Conservation (phyloP, 2,329 filamentous ascomycete genomes). For the Exophiala sideris region DNA sequence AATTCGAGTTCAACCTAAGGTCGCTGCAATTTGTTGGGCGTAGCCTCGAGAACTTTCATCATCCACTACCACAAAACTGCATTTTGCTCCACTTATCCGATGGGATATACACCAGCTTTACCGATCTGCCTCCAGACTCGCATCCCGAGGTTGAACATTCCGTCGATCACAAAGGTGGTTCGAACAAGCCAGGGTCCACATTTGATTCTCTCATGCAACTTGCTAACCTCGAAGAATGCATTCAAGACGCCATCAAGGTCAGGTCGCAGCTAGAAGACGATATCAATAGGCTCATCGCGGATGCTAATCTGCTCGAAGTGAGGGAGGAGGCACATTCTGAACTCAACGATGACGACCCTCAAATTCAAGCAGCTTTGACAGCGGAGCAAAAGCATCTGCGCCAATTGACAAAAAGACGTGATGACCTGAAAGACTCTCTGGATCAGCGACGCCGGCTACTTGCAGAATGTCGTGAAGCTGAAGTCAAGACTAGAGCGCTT, state of each 20-base stretch:
- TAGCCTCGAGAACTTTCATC: slow-evolving; percentile 60
- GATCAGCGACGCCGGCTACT: slow-evolving; percentile 28
- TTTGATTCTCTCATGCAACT: slow-evolving; percentile 87
- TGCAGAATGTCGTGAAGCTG: slow-evolving; percentile 8
- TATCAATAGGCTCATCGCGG: slow-evolving; percentile 54
- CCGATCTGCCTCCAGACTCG: slow-evolving; percentile 57
- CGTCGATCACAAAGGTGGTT: slow-evolving; percentile 16
- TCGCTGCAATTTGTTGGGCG: slow-evolving; percentile 75
- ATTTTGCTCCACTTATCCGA: slow-evolving; percentile 82
- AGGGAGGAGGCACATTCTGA: slow-evolving; percentile 38
- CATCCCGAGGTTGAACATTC: slow-evolving; percentile 7
- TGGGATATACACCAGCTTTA: slow-evolving; percentile 75
- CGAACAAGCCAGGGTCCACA: slow-evolving; percentile 58
- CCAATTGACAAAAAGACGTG: slow-evolving; percentile 32
- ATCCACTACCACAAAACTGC: slow-evolving; percentile 75
- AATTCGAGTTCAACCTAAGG: slow-evolving; percentile 68
- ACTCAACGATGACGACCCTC: slow-evolving; percentile 33
- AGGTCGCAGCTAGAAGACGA: slow-evolving; percentile 71
- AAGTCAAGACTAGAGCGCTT: slow-evolving; percentile 2
- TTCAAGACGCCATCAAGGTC: slow-evolving; percentile 82
- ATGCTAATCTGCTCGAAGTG: slow-evolving; percentile 32
- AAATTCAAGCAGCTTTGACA: slow-evolving; percentile 15
- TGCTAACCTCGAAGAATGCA: slow-evolving; percentile 82
- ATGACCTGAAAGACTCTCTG: slow-evolving; percentile 44
- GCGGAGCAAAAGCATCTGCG: slow-evolving; percentile 26